These are phyloP conservation scores for Dactylorhiza incarnata DNA, from an alignment of 106 monocot species.

Conservation along the genomic window DNA sequence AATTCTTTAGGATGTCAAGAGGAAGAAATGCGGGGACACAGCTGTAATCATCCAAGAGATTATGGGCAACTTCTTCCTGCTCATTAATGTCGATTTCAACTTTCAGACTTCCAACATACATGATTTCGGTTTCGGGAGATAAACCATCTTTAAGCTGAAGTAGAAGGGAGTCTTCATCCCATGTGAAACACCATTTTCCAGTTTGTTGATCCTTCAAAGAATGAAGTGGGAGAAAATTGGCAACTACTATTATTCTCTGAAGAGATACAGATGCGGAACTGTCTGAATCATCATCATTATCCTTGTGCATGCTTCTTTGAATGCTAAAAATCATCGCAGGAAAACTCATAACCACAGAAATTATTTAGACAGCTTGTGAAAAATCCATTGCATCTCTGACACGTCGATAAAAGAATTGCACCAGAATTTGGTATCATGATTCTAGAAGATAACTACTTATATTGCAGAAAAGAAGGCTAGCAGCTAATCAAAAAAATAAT, in stretches of 20 bases:
- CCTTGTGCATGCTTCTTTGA: neutral
- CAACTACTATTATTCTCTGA: constrained; percentile 33
- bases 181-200: constrained; percentile 33
- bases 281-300: neutral
- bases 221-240: constrained; percentile 38
- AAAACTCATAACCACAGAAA: neutral
- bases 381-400: neutral
- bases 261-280: constrained; percentile 14
- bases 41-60: constrained; percentile 46
- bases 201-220: constrained; percentile 18
- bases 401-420: neutral
- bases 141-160: constrained; percentile 46
- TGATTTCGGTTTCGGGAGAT: constrained; percentile 26
- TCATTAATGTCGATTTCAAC: constrained; percentile 44
- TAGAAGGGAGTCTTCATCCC: constrained; percentile 48
- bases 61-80: constrained; percentile 66
- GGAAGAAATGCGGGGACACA: constrained; percentile 73
- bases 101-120: constrained; percentile 51
- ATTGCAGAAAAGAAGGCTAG: neutral
- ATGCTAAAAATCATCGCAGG: neutral
- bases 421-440: neutral
- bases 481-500: neutral
- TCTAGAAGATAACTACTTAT: neutral
- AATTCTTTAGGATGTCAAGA: constrained; percentile 25
- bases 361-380: neutral